Percentiles rank a stretch among this genome's conserved stretches.
Evolutionary conservation across 139 green algal genomes (phyloP).

Genomic region (Pedinophyceae sp.): DNA sequence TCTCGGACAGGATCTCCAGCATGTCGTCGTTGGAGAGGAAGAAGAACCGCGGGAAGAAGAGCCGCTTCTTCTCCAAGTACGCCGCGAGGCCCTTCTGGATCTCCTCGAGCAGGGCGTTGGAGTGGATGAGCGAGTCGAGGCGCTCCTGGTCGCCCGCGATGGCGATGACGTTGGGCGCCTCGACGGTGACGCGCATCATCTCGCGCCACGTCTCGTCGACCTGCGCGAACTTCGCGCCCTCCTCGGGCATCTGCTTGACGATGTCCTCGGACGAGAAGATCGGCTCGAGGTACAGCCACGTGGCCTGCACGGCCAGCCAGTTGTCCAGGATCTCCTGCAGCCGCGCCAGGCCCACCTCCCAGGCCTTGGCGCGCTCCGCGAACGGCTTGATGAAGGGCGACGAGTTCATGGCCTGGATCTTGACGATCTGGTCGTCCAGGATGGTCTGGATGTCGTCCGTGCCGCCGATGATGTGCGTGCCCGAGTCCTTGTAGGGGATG

Average conservation of each 20-base stretch:
- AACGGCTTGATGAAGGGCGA: slow-evolving; percentile 46
- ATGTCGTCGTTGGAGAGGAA: slow-evolving; percentile 37
- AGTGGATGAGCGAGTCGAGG: slow-evolving; percentile 16
- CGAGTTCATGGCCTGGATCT: slow-evolving; percentile 40
- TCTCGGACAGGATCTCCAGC: slow-evolving; percentile 29
- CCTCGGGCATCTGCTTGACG: slow-evolving; percentile 45
- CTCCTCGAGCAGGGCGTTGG: slow-evolving; percentile 14
- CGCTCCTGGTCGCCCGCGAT: slow-evolving; percentile 21
- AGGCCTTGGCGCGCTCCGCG: slow-evolving; percentile 15
- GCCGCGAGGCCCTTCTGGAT: slow-evolving; percentile 20
- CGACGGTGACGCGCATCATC: slow-evolving; percentile 30
- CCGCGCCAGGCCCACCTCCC: slow-evolving; percentile 20
- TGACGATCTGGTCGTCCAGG: slow-evolving; percentile 13
- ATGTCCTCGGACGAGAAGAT: slow-evolving; percentile 51
- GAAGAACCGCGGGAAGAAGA: slow-evolving; percentile 49
- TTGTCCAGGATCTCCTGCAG: slow-evolving; percentile 43
- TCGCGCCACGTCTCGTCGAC: slow-evolving; percentile 27
- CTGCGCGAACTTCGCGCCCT: slow-evolving; percentile 38
- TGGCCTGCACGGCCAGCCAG: slow-evolving; percentile 38
- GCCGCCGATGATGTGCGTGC: slow-evolving; percentile 2
- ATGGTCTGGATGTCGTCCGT: slow-evolving; percentile 12
- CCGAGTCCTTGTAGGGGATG: slow-evolving; percentile 5
- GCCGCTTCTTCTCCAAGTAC: slow-evolving; percentile 30
- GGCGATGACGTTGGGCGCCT: slow-evolving; percentile 18
- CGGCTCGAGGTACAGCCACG: slow-evolving; percentile 54